Evolutionary conservation across 2,329 filamentous ascomycete species (phyloP).

Genomic region (Ophiocordyceps sinensis): DNA sequence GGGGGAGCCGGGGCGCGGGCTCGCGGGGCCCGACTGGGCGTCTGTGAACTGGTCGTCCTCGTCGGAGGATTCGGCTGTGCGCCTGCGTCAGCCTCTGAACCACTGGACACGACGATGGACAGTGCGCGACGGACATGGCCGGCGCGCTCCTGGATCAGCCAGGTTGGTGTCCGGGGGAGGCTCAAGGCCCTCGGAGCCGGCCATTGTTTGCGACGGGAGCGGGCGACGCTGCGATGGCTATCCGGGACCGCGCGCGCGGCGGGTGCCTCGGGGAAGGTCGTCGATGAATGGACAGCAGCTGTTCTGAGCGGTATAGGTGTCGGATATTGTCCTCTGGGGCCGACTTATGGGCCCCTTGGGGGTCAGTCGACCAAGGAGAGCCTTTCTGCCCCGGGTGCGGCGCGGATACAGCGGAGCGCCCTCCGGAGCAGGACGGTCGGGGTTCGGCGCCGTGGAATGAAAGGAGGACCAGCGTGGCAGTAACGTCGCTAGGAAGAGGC

Average conservation of each 20-base stretch:
- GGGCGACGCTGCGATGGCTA: neutral
- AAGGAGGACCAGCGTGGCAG: no score
- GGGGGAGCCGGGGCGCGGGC: constrained; percentile 29
- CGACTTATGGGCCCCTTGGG: no score
- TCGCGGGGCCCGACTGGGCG: constrained; percentile 38
- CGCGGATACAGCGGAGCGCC: no score
- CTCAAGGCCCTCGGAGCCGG: constrained; percentile 15
- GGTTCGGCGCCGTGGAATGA: no score
- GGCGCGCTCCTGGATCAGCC: constrained; percentile 44
- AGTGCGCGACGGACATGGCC: constrained; percentile 30
- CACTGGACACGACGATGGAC: neutral
- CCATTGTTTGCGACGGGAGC: constrained; percentile 9
- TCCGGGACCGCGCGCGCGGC: neutral
- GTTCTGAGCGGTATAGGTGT: neutral
- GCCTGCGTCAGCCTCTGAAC: neutral
- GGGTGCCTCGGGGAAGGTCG: no score
- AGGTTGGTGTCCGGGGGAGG: constrained; percentile 17
- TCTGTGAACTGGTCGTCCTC: constrained; percentile 59
- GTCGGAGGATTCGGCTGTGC: constrained; percentile 37
- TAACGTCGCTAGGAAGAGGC: no score
- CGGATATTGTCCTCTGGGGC: no score
- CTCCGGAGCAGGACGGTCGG: no score
- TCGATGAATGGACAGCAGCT: no score
- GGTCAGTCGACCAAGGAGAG: no score
- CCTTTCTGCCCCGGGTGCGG: no score